Evolutionary conservation across 1,284 basidiomycete genomes (phyloP).

Genomic region (Ceratobasidium theobromae): DNA sequence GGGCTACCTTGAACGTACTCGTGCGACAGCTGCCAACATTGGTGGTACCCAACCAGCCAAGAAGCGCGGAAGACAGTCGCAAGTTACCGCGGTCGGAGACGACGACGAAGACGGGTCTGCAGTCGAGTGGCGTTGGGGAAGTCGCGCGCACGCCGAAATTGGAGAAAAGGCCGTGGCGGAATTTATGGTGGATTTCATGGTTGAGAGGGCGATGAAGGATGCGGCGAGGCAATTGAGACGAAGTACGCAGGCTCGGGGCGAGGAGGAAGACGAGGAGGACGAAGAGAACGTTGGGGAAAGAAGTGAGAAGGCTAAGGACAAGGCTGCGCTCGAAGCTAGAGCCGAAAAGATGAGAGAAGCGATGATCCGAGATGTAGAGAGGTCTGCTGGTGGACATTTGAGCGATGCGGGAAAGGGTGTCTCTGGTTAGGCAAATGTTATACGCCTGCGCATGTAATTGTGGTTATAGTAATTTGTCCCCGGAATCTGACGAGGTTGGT

Average conservation of each 20-base stretch:
- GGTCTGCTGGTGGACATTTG: constrained; percentile 24
- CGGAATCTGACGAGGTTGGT: no score
- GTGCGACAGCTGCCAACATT: background rate
- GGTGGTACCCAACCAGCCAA: background rate
- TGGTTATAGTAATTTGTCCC: background rate
- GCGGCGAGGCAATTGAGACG: constrained; percentile 10
- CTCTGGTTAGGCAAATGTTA: background rate
- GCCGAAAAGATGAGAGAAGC: constrained; percentile 24
- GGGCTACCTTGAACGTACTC: constrained; percentile 65
- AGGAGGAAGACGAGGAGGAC: constrained; percentile 3
- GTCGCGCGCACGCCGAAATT: constrained; percentile 68
- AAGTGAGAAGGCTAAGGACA: constrained; percentile 5
- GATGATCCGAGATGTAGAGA: constrained; percentile 25
- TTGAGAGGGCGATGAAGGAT: constrained; percentile 42
- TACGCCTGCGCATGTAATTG: background rate
- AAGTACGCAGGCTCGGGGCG: constrained; percentile 6
- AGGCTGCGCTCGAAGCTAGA: constrained; percentile 17
- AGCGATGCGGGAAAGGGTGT: constrained; percentile 24
- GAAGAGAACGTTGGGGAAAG: constrained; percentile 7
- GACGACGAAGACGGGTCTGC: constrained; percentile 53
- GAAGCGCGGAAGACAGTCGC: constrained; percentile 26
- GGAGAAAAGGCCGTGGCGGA: constrained; percentile 63
- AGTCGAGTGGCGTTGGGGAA: constrained; percentile 77
- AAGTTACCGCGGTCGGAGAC: constrained; percentile 44
- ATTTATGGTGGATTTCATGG: constrained; percentile 77